phyloP scores from a whole-genome alignment of 1,284 basidiomycete species.

The Cryptococcus sp. region DNA sequence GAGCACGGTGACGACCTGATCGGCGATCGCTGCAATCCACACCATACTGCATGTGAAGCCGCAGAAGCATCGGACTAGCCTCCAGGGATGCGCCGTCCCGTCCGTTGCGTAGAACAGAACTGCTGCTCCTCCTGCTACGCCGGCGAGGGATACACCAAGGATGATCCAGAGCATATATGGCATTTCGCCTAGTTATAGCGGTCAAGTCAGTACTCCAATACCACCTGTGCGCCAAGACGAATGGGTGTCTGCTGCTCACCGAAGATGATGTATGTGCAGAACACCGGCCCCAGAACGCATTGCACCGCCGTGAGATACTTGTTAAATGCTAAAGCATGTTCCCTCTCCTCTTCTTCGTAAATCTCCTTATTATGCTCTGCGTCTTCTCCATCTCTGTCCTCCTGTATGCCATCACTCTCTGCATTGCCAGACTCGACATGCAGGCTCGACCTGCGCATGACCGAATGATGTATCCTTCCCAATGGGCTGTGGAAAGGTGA shows the following conservation, averaged over 20 bases:
- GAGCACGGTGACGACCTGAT: conserved; percentile 85
- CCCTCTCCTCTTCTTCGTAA: conserved; percentile 18
- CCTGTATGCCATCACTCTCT: conserved; percentile 30
- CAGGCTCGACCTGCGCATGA: conserved; percentile 14
- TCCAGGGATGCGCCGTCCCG: conserved; percentile 63
- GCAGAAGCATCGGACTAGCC: conserved; percentile 77
- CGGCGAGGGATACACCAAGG: conserved; percentile 61
- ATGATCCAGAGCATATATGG: conserved; percentile 62
- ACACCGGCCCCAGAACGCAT: conserved; percentile 74
- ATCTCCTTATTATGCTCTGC: conserved; percentile 59
- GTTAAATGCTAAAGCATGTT: conserved; percentile 62
- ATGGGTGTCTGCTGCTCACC: conserved; percentile 56
- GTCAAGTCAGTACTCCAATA: background rate
- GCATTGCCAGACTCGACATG: conserved; percentile 8
- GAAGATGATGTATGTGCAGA: conserved; percentile 72
- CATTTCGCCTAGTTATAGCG: conserved; percentile 58
- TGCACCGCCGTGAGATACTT: conserved; percentile 80
- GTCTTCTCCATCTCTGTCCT: conserved; percentile 60
- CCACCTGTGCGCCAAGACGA: background rate
- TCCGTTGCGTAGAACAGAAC: conserved; percentile 66
- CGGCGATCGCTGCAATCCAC: conserved; percentile 95
- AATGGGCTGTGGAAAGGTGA: conserved; percentile 36
- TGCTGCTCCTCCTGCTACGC: conserved; percentile 60
- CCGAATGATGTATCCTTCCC: conserved; percentile 26
- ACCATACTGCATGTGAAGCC: conserved; percentile 86